phyloP scores from a whole-genome alignment of 768 basidiomycete species.

The Suillus subalutaceus region DNA sequence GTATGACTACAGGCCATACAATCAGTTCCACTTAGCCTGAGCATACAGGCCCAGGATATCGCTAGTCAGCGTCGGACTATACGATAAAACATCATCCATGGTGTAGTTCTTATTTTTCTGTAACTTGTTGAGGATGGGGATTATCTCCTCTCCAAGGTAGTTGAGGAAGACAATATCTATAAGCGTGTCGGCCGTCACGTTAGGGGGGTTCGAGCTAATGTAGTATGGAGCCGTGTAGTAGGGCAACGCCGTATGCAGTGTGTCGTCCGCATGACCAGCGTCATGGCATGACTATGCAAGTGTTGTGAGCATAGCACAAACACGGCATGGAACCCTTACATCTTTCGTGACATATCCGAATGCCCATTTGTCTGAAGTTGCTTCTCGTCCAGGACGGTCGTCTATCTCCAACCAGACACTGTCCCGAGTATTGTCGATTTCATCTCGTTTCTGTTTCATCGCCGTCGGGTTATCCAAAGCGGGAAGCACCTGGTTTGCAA shows the following conservation, averaged over 20 bases:
- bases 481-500: constrained; percentile 57
- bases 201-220: constrained; percentile 57
- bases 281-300: constrained; percentile 62
- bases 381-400: constrained; percentile 33
- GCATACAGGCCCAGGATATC: constrained; percentile 46
- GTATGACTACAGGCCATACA: background rate
- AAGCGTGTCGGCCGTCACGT: constrained; percentile 47
- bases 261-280: constrained; percentile 66
- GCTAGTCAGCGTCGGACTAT: constrained; percentile 48
- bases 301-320: background rate
- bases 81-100: constrained; percentile 50
- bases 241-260: constrained; percentile 60
- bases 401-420: constrained; percentile 62
- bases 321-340: constrained; percentile 38
- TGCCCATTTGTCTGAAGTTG: constrained; percentile 52
- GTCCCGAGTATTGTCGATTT: constrained; percentile 39
- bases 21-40: constrained; percentile 32
- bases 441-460: constrained; percentile 35
- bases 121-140: constrained; percentile 58
- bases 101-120: constrained; percentile 56
- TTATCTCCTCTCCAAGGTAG: constrained; percentile 59
- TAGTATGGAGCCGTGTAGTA: constrained; percentile 58
- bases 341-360: constrained; percentile 78
- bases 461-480: constrained; percentile 50
- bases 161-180: constrained; percentile 79